Conservation (phyloP, 2,329 filamentous ascomycete genomes). For the Fusarium chaquense region DNA sequence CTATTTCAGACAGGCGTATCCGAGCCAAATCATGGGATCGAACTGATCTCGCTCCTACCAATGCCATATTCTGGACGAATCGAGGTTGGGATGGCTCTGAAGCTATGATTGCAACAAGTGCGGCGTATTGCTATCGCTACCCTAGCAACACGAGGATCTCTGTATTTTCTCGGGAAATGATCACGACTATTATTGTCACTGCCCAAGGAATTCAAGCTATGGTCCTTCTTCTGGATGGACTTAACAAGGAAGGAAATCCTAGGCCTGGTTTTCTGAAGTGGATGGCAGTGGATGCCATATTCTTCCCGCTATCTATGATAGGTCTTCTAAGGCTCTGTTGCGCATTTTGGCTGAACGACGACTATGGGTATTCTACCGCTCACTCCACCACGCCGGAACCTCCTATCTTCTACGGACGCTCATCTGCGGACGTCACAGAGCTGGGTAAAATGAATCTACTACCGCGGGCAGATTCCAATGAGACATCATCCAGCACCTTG, state of each 20-base stretch:
- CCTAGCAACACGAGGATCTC: neutral
- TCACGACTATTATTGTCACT: constrained; percentile 16
- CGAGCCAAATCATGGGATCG: constrained; percentile 12
- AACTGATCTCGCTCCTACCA: constrained; percentile 19
- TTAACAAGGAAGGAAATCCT: neutral
- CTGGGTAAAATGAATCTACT: neutral
- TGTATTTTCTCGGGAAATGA: neutral
- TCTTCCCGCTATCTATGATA: constrained; percentile 18
- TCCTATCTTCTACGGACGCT: neutral
- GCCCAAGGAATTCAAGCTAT: constrained; percentile 16
- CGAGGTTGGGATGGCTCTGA: constrained; percentile 28
- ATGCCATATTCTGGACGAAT: constrained; percentile 30
- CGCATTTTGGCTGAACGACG: constrained; percentile 14
- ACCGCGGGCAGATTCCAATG: neutral
- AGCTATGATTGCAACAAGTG: constrained; percentile 5
- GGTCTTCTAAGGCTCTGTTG: constrained; percentile 17
- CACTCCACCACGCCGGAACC: neutral
- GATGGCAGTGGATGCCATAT: constrained; percentile 23
- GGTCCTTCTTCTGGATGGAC: neutral
- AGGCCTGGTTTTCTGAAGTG: neutral
- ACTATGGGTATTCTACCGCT: neutral
- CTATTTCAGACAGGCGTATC: constrained; percentile 15
- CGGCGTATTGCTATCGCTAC: neutral
- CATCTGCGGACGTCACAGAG: neutral
- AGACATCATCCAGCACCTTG: neutral